Percentiles rank a stretch among this genome's conserved stretches.
Conservation (phyloP, 139 green algal genomes). For the Coccomyxa sp. region DNA sequence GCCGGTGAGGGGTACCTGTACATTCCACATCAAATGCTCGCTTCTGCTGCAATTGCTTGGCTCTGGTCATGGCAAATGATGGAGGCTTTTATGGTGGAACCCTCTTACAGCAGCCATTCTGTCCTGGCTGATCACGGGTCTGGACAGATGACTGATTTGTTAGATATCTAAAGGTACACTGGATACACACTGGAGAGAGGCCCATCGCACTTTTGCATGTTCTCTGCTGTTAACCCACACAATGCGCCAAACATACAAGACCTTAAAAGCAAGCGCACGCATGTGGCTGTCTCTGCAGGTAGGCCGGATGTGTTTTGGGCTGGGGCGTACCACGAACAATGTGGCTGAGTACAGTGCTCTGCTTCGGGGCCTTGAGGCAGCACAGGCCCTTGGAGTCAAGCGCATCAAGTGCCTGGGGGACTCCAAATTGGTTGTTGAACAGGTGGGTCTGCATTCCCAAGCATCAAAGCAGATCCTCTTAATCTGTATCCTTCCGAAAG, state of each 20-base stretch:
- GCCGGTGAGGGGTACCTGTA: too few species aligned
- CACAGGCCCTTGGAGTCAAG: constrained; percentile 20
- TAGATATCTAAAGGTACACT: too few species aligned
- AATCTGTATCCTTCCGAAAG: background rate
- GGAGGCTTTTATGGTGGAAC: background rate
- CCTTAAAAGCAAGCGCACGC: too few species aligned
- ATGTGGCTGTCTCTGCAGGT: constrained; percentile 6
- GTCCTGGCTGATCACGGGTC: too few species aligned
- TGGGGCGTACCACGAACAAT: constrained; percentile 45
- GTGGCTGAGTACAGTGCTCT: constrained; percentile 48
- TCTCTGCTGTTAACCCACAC: too few species aligned
- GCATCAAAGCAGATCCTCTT: background rate
- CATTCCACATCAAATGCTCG: too few species aligned
- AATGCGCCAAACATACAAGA: too few species aligned
- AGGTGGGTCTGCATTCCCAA: constrained; percentile 15
- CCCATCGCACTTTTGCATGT: too few species aligned
- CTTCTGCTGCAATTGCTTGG: too few species aligned
- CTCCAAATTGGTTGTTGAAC: constrained; percentile 42
- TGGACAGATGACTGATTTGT: background rate
- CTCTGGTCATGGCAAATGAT: too few species aligned
- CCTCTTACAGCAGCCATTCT: too few species aligned
- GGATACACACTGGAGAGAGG: too few species aligned
- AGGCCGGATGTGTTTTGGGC: constrained; percentile 5
- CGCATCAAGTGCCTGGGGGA: constrained; percentile 32
- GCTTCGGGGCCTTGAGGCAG: constrained; percentile 38